These are phyloP conservation scores for Penicillium waksmanii DNA, from an alignment of 495 filamentous ascomycete genomes.

Conservation along the genomic window DNA sequence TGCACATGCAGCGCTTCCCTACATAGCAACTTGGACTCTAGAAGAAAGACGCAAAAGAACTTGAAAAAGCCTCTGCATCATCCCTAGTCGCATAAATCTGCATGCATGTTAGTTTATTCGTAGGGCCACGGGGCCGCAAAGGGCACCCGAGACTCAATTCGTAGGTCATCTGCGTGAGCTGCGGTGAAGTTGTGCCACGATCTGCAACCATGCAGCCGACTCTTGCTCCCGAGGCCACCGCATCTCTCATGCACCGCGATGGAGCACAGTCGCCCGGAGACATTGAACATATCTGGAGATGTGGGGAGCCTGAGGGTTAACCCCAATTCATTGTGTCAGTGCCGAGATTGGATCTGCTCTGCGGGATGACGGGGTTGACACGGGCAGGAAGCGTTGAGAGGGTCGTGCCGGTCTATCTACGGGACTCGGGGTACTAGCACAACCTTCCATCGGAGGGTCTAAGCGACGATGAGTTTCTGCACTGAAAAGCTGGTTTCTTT, in stretches of 20 bases:
- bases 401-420: too few species aligned
- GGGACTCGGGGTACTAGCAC: background rate
- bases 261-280: slow-evolving; percentile 5
- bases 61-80: background rate
- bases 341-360: slow-evolving; percentile 1
- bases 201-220: slow-evolving; percentile 25
- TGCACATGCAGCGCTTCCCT: too few species aligned
- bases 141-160: slow-evolving; percentile 18
- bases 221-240: slow-evolving; percentile 13
- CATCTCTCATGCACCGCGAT: slow-evolving; percentile 4
- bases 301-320: background rate
- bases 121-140: slow-evolving; percentile 9
- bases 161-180: slow-evolving; percentile 38
- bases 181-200: slow-evolving; percentile 27
- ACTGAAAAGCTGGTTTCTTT: slow-evolving; percentile 13
- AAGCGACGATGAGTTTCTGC: slow-evolving; percentile 7
- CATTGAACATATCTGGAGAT: slow-evolving; percentile 11
- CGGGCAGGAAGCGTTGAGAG: too few species aligned
- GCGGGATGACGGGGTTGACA: background rate
- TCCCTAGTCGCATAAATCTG: slow-evolving; percentile 18
- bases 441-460: background rate
- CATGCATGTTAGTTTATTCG: slow-evolving; percentile 17
- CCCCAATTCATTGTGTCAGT: background rate
- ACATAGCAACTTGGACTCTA: too few species aligned
- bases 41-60: background rate